phyloP scores from a whole-genome alignment of 140 eudicot genomes.

The Flaveria floridana region DNA sequence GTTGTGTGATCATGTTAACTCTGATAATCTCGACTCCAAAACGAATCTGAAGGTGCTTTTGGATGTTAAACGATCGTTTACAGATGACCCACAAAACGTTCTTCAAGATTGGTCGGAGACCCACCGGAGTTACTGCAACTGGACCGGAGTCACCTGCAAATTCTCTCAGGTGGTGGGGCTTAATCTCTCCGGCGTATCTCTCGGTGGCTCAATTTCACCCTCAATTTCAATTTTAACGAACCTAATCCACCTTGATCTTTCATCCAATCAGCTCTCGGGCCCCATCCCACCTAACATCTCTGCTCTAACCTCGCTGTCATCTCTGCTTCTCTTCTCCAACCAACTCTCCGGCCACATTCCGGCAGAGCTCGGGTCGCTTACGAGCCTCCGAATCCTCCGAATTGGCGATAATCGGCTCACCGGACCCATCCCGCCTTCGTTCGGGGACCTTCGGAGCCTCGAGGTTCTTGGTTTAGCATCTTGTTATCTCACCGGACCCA shows the following conservation, averaged over 20 bases:
- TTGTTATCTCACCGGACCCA: constrained; percentile 65
- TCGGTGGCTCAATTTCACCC: constrained; percentile 72
- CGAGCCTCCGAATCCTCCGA: constrained; percentile 54
- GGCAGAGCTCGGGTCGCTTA: constrained; percentile 58
- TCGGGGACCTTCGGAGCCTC: constrained; percentile 55
- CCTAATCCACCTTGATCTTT: constrained; percentile 83
- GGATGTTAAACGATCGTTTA: constrained; percentile 57
- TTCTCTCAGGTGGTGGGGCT: constrained; percentile 50
- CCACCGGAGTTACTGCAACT: constrained; percentile 34
- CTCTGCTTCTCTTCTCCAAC: constrained; percentile 71
- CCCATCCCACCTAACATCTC: constrained; percentile 98
- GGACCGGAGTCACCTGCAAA: constrained; percentile 70
- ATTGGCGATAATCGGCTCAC: constrained; percentile 77
- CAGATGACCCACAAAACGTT: constrained; percentile 56
- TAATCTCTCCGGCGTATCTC: constrained; percentile 59
- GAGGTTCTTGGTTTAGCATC: constrained; percentile 75
- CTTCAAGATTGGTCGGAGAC: constrained; percentile 53
- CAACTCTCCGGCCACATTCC: constrained; percentile 83
- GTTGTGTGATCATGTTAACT: constrained; percentile 25
- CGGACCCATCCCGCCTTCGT: constrained; percentile 60
- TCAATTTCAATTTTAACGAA: constrained; percentile 53
- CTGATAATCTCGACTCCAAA: constrained; percentile 23
- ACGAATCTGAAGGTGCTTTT: constrained; percentile 34
- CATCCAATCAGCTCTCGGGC: constrained; percentile 65
- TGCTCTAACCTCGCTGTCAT: constrained; percentile 51